These are phyloP conservation scores for Aspergillus carlsbadensis DNA, from an alignment of 495 filamentous ascomycete species.

Conservation along the genomic window DNA sequence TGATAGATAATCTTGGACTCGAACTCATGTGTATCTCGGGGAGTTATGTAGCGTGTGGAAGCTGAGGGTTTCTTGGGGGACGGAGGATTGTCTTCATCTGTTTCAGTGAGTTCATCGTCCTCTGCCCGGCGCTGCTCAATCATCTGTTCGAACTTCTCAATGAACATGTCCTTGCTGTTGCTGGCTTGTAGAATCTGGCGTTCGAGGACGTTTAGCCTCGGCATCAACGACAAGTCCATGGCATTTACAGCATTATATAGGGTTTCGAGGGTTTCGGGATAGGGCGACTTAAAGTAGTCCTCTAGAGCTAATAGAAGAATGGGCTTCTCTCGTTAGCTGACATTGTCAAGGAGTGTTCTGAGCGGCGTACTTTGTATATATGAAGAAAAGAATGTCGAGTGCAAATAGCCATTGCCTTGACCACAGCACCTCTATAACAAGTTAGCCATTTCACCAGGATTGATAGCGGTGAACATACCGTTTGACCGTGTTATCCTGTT, in stretches of 20 bases:
- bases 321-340: constrained; percentile 55
- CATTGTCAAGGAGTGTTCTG: neutral
- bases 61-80: constrained; percentile 46
- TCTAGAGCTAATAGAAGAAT: constrained; percentile 92
- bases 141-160: constrained; percentile 97
- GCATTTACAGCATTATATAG: constrained; percentile 90
- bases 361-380: constrained; percentile 80
- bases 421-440: constrained; percentile 76
- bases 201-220: constrained; percentile 79
- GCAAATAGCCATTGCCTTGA: constrained; percentile 99
- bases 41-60: constrained; percentile 57
- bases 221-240: constrained; percentile 97
- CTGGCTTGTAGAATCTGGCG: constrained; percentile 82
- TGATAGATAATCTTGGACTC: constrained; percentile 94
- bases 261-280: constrained; percentile 82
- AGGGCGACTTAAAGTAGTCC: constrained; percentile 94
- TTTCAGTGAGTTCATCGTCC: constrained; percentile 35
- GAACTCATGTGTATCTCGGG: constrained; percentile 95
- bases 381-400: constrained; percentile 97
- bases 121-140: constrained; percentile 64
- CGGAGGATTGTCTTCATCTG: constrained; percentile 27
- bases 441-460: constrained; percentile 16
- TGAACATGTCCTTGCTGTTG: constrained; percentile 92
- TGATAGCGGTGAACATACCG: constrained; percentile 49
- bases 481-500: constrained; percentile 88